Evolutionary conservation across 768 basidiomycete species (phyloP).

Genomic region (Boletus reticuloceps): DNA sequence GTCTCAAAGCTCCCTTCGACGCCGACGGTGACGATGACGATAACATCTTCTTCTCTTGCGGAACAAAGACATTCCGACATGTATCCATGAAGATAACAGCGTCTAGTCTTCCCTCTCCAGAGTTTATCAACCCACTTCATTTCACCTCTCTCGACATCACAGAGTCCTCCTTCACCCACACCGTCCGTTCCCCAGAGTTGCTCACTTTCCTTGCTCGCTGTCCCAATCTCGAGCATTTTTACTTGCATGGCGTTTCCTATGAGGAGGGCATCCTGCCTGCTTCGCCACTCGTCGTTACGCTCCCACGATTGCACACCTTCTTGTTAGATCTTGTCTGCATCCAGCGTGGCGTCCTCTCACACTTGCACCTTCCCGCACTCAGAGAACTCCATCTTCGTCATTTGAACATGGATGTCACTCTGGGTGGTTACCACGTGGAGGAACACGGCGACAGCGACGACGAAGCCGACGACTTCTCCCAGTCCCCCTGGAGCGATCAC

Average conservation of each 20-base stretch:
- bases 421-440: constrained; percentile 29
- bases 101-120: constrained; percentile 46
- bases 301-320: constrained; percentile 60
- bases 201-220: constrained; percentile 61
- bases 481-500: constrained; percentile 73
- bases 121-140: constrained; percentile 44
- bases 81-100: constrained; percentile 50
- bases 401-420: constrained; percentile 58
- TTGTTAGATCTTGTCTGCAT: constrained; percentile 58
- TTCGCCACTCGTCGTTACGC: constrained; percentile 41
- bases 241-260: constrained; percentile 52
- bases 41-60: constrained; percentile 28
- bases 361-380: constrained; percentile 59
- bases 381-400: constrained; percentile 60
- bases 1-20: constrained; percentile 25
- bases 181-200: constrained; percentile 46
- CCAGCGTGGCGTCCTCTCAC: constrained; percentile 63
- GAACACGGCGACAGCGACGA: constrained; percentile 75
- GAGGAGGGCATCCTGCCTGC: constrained; percentile 35
- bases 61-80: constrained; percentile 36
- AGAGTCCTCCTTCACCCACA: constrained; percentile 43
- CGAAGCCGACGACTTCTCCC: constrained; percentile 70
- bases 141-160: constrained; percentile 58
- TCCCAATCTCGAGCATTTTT: constrained; percentile 59
- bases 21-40: constrained; percentile 18